phyloP scores from a whole-genome alignment of 164 flowering plant species.

The Berberis vulgaris region DNA sequence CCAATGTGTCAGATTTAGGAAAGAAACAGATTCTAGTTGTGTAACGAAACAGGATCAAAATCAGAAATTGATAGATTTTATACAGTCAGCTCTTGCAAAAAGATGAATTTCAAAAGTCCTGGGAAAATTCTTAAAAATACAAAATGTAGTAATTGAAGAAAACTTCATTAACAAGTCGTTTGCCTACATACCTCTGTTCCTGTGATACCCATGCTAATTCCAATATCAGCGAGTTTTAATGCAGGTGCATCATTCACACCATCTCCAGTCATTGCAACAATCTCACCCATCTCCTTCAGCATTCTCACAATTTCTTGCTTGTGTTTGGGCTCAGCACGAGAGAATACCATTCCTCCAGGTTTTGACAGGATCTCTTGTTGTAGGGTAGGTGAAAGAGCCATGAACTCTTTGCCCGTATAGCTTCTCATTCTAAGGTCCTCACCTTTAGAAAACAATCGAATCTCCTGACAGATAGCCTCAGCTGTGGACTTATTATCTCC shows the following conservation, averaged over 20 bases:
- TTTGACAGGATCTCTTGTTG: conserved; percentile 48
- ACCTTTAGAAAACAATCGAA: conserved; percentile 41
- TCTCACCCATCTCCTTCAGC: conserved; percentile 80
- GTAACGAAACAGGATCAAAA: no score
- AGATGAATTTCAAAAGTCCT: not conserved
- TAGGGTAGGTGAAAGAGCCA: conserved; percentile 42
- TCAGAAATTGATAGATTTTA: no score
- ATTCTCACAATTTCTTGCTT: conserved; percentile 91
- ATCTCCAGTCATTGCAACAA: conserved; percentile 98
- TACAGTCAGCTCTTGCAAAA: not conserved
- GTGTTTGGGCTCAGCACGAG: conserved; percentile 91
- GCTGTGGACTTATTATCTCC: conserved; percentile 93
- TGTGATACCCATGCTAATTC: conserved; percentile 89
- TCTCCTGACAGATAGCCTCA: conserved; percentile 81
- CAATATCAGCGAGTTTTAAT: conserved; percentile 82
- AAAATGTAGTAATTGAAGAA: not conserved
- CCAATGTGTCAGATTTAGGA: no score
- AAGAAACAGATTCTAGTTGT: no score
- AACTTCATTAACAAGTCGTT: not conserved
- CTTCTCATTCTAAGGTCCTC: conserved; percentile 55
- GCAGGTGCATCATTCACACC: conserved; percentile 99
- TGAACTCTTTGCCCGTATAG: conserved; percentile 78
- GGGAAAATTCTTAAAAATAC: not conserved
- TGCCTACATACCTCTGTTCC: conserved; percentile 71
- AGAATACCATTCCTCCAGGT: conserved; percentile 71